A percentile compares a stretch with the other conserved stretches of the same genome.
Conservation (phyloP, 163 green algal genomes). For the Chloromonas sp. region DNA sequence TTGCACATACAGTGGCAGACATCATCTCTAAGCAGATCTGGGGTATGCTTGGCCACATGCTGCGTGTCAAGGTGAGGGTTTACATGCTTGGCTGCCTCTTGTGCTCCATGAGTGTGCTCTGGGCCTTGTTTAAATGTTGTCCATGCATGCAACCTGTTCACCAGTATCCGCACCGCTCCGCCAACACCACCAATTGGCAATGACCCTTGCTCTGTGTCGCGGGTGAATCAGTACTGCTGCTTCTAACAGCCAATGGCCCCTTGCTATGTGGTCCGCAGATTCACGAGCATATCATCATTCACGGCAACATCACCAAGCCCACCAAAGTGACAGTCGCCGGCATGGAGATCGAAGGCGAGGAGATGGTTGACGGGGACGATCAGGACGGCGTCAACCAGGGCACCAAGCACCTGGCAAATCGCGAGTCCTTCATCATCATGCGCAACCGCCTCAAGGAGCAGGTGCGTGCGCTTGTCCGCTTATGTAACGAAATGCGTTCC, state of each 20-base stretch:
- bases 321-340: constrained; percentile 44
- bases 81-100: not conserved
- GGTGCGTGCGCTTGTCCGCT: not conserved
- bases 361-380: constrained; percentile 35
- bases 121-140: not conserved
- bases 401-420: constrained; percentile 35
- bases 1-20: constrained; percentile 45
- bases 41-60: constrained; percentile 48
- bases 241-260: too few relatives aligned
- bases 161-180: not conserved
- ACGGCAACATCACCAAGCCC: constrained; percentile 55
- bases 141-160: not conserved
- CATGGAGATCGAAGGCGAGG: constrained; percentile 35
- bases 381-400: constrained; percentile 30
- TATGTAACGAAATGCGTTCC: not conserved
- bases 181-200: not conserved
- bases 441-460: constrained; percentile 26
- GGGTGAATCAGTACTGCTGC: too few relatives aligned
- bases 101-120: not conserved
- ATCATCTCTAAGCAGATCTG: constrained; percentile 60
- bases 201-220: too few relatives aligned
- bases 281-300: constrained; percentile 54
- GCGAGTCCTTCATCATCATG: constrained; percentile 45
- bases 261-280: constrained; percentile 26
- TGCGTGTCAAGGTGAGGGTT: constrained; percentile 40